A percentile compares a stretch with the other conserved stretches of the same genome.
These are phyloP conservation scores for Ophiocordyceps sinensis DNA, from an alignment of 2,329 filamentous ascomycete species.

Conservation along the genomic window DNA sequence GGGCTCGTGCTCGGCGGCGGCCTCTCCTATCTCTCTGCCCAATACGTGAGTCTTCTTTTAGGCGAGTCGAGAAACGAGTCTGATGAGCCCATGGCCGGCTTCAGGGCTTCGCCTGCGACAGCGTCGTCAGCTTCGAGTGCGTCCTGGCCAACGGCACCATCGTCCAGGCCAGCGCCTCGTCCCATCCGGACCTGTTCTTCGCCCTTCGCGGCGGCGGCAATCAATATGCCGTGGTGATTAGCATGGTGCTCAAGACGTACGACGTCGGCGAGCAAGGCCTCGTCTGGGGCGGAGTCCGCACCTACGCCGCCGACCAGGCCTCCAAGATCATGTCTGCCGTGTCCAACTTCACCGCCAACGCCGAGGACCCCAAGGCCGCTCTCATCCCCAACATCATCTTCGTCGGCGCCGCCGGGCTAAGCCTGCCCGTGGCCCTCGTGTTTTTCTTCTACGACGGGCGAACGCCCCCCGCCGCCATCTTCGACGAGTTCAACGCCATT, in stretches of 20 bases:
- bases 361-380: conserved; percentile 43
- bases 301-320: conserved; percentile 14
- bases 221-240: conserved; percentile 37
- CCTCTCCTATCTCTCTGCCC: conserved; percentile 34
- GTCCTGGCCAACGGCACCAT: not conserved
- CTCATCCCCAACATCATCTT: conserved; percentile 41
- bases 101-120: not conserved
- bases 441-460: conserved; percentile 50
- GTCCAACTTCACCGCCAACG: conserved; percentile 41
- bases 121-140: not conserved
- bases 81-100: no score
- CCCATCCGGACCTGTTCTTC: conserved; percentile 33
- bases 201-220: conserved; percentile 42
- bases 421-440: conserved; percentile 34
- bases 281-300: conserved; percentile 28
- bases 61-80: no score
- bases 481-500: conserved; percentile 39
- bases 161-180: conserved; percentile 2
- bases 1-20: conserved; percentile 38
- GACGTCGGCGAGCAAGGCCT: conserved; percentile 21
- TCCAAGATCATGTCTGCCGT: conserved; percentile 28
- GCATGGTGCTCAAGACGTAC: conserved; percentile 27
- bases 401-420: conserved; percentile 8
- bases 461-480: conserved; percentile 33
- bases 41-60: conserved; percentile 36